These are phyloP conservation scores for Leccinum fibrillosum DNA, from an alignment of 768 basidiomycete species.

Conservation along the genomic window DNA sequence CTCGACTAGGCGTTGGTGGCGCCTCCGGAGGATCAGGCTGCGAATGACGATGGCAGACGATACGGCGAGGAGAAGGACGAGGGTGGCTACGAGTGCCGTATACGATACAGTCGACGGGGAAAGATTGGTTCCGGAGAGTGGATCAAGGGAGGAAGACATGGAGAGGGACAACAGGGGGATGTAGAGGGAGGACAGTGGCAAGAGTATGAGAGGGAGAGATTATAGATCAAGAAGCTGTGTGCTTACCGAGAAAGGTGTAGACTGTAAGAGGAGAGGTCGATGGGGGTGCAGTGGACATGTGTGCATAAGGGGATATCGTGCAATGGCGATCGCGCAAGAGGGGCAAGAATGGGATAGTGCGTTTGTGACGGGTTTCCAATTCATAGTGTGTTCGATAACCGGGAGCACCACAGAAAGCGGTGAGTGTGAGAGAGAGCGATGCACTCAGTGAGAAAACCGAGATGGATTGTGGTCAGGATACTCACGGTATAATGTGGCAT, in stretches of 20 bases:
- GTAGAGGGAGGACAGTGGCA: not conserved
- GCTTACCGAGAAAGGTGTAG: constrained; percentile 33
- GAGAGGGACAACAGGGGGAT: constrained; percentile 5
- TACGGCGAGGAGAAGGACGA: constrained; percentile 64
- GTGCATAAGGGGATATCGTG: not conserved
- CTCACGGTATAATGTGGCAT: constrained; percentile 31
- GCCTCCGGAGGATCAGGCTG: constrained; percentile 59
- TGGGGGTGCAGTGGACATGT: constrained; percentile 1
- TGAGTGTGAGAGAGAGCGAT: constrained; percentile 8
- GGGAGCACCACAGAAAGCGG: not conserved
- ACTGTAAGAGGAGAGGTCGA: constrained; percentile 17
- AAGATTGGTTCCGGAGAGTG: constrained; percentile 2
- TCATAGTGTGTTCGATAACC: not conserved
- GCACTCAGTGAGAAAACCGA: constrained; percentile 19
- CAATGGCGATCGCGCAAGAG: constrained; percentile 3
- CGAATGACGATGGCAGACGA: constrained; percentile 65
- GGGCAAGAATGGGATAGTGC: not conserved
- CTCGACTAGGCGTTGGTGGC: constrained; percentile 55
- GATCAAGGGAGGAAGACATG: constrained; percentile 18
- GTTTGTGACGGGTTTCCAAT: not conserved
- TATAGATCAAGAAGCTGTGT: not conserved
- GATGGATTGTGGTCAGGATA: not conserved
- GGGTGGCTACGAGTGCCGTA: constrained; percentile 55
- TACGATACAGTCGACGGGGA: constrained; percentile 20
- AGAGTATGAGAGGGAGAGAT: not conserved